Conservation (phyloP, 352 stramenopile species). For the Pythium phragmiticola region DNA sequence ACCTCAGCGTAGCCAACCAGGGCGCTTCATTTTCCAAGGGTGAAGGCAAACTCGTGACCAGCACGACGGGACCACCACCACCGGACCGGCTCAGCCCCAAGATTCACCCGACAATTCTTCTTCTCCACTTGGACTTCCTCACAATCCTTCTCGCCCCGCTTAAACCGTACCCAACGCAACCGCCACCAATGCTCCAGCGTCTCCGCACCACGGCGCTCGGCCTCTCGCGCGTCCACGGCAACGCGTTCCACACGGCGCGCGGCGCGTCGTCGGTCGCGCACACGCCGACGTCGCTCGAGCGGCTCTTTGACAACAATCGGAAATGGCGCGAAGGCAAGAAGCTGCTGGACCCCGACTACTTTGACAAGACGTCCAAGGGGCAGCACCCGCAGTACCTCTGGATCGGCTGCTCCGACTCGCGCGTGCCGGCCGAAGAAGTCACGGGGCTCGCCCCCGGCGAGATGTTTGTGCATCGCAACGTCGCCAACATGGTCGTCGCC, state of each 20-base stretch:
- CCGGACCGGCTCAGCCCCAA: not conserved
- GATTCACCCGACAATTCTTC: conserved; percentile 3
- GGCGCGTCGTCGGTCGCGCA: not conserved
- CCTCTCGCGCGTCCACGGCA: not conserved
- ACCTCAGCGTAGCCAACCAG: not conserved
- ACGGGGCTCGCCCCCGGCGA: conserved; percentile 55
- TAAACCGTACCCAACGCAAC: not conserved
- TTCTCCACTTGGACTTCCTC: not conserved
- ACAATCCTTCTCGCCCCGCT: not conserved
- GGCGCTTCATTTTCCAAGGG: not conserved
- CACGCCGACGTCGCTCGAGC: conserved; percentile 23
- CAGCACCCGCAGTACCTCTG: conserved; percentile 75
- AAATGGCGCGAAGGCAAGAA: conserved; percentile 46
- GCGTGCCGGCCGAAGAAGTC: conserved; percentile 65
- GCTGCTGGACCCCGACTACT: conserved; percentile 44
- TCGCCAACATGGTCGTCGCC: conserved; percentile 52
- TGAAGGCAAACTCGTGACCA: not conserved
- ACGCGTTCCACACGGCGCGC: not conserved
- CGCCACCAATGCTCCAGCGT: not conserved
- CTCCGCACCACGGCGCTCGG: not conserved
- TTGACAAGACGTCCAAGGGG: conserved; percentile 42
- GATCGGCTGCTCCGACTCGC: conserved; percentile 74
- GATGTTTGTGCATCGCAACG: conserved; percentile 82
- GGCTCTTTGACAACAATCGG: conserved; percentile 46
- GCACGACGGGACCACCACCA: not conserved